Base-by-base conservation (phyloP, 148 eudicot genomes). In the Heliamphora exappendiculata region DNA sequence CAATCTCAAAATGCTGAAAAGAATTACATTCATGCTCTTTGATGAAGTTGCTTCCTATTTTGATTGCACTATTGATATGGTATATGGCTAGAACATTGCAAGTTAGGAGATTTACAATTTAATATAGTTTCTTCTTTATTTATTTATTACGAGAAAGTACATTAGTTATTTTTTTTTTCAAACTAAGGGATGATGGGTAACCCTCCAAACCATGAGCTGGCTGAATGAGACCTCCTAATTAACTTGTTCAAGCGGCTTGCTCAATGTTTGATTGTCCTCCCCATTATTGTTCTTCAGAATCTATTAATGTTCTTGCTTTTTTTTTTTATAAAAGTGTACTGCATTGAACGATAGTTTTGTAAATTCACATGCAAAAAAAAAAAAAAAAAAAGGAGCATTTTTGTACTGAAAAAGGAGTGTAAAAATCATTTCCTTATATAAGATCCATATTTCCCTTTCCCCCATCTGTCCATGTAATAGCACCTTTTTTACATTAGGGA, bases 261-360 rank as follows among this genome's bases (percentile, higher is more conserved):
- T n/a, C n/a, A n/a, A n/a, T n/a, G n/a, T n/a, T n/a, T n/a, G n/a
- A 71, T 71, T 51, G 75, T 33, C 75, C 24, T 53, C 75, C 62
- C 44, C 44, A 53, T 51, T 33, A 19, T 13, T 53, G 75, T 44
- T 31, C 60, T 62, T 29, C 62, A 51, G 33, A 20, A 33, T 29
- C 62, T n/a, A n/a, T n/a, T n/a, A n/a, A 71, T 51, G 75, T 51
- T 60, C 8, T 34, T 7, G 53, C 33, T 71, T 44, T 71, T 59
- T 70, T 26, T 71, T n/a, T n/a, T n/a, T n/a, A n/a, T n/a, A n/a
- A n/a, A n/a, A n/a, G n/a, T n/a, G n/a, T n/a, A n/a, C n/a, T n/a
- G n/a, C n/a, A n/a, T n/a, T n/a, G n/a, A n/a, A n/a, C n/a, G n/a
- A n/a, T n/a, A n/a, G n/a, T n/a, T n/a, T n/a, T n/a, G n/a, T n/a